A percentile compares a stretch with the other conserved stretches of the same genome.
phyloP scores from a whole-genome alignment of 148 eudicot species.

The Vaccinium myrtillus region DNA sequence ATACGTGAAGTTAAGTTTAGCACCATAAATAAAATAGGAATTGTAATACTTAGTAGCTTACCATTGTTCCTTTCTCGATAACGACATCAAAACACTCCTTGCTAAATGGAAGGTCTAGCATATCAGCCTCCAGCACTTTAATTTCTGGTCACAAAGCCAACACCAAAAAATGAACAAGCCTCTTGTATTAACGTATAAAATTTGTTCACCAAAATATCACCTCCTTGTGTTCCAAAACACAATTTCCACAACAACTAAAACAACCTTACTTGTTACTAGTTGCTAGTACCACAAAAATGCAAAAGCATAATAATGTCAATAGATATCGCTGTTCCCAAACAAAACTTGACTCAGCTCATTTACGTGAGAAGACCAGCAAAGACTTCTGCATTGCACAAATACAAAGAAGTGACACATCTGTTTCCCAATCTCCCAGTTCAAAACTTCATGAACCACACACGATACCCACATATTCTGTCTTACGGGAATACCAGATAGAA shows the following conservation, averaged over 20 bases:
- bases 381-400: not conserved
- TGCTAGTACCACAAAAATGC: not conserved
- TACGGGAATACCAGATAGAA: not conserved
- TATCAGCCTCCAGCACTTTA: slow-evolving; percentile 84
- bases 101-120: slow-evolving; percentile 82
- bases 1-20: not conserved
- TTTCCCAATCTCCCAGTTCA: not conserved
- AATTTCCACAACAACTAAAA: not conserved
- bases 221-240: not conserved
- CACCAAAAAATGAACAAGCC: not conserved
- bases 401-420: not conserved
- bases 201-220: not conserved
- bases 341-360: not conserved
- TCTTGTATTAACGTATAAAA: not conserved
- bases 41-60: slow-evolving; percentile 24
- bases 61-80: slow-evolving; percentile 99
- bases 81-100: slow-evolving; percentile 84
- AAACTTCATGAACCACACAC: not conserved
- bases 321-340: not conserved
- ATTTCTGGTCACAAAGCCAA: slow-evolving; percentile 42
- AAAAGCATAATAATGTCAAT: not conserved
- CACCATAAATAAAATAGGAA: not conserved
- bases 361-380: not conserved
- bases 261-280: not conserved
- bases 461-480: not conserved